These are phyloP conservation scores for Sphagnum tenellum DNA, from an alignment of 225 moss, liverwort and hornwort species.

Conservation along the genomic window DNA sequence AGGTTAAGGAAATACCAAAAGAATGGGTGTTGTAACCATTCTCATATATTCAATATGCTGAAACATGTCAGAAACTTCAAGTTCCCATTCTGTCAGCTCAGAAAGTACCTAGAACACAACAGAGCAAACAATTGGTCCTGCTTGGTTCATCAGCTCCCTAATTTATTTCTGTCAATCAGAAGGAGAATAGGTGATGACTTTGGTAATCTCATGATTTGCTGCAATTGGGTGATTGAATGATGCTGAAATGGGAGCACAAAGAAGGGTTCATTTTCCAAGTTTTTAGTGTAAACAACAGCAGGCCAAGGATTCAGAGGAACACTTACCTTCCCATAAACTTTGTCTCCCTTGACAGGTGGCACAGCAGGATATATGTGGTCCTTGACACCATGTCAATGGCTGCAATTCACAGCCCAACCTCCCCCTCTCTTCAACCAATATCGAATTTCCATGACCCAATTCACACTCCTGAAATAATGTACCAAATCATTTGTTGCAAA, in stretches of 20 bases:
- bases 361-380: constrained; percentile 65
- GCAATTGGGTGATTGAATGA: not conserved
- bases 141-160: constrained; percentile 4
- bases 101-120: constrained; percentile 54
- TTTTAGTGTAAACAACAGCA: not conserved
- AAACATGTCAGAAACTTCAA: constrained; percentile 58
- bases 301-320: not conserved
- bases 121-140: not conserved
- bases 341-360: constrained; percentile 32
- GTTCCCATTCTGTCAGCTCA: constrained; percentile 62
- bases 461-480: not conserved
- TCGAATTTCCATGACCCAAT: not conserved
- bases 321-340: constrained; percentile 72
- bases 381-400: constrained; percentile 75
- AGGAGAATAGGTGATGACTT: no score
- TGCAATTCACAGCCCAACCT: constrained; percentile 15
- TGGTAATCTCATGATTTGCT: not conserved
- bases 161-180: no score
- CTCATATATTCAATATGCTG: constrained; percentile 71
- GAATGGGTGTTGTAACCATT: constrained; percentile 36
- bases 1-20: constrained; percentile 21
- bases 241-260: not conserved
- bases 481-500: not conserved
- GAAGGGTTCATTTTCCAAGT: not conserved
- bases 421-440: no score